Base-by-base conservation (phyloP, 257 asterid genomes). In the Solanum rostratum region DNA sequence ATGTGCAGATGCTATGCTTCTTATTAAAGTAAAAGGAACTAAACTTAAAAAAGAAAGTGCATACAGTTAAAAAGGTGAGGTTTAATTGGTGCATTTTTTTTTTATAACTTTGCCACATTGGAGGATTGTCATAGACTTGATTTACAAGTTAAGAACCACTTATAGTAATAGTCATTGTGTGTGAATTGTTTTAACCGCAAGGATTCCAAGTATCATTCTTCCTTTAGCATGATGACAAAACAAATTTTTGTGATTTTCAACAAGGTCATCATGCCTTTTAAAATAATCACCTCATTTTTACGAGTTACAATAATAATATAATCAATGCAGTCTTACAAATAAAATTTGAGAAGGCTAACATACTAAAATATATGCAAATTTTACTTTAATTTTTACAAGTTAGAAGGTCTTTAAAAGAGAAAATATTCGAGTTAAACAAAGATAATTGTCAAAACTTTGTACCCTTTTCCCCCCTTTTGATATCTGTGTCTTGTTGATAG, bases 111-210 rank as follows among this genome's bases (percentile, higher is more conserved):
- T 50, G 55, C 55, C 81, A 50, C 30, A 50, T 69, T 69, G 79
- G 52, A 19, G 27, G 52, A 39, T 69, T 39, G 19, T 7, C 3
- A 55, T 2, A 46, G 16, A 66, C 81, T 83, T 69, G 53, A 83
- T 83, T 83, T 68, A 66, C 43, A 39, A 83, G 85, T 15, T 68
- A 83, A 55, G 85, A 83, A 83, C 15, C 53, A 50, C 45, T 52
- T 50, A 3, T 20, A 83, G 52, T 27, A 50, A 54, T 30, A 52
- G 29, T 52, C 54, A 69, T 41, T n/a, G 24, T 50, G 22, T 33
- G n/a, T 15, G 39, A 68, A 50, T 49, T 29, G 80, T 49, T 59
- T n/a, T 49, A 30, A 49, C 54, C 55, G n/a, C 80, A 83, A 83
- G 65, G 46, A 22, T 45, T 65, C 63, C 66, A 16, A 83, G 39